Conservation (phyloP, 108 stramenopile species). For the Craspedostauros australis region DNA sequence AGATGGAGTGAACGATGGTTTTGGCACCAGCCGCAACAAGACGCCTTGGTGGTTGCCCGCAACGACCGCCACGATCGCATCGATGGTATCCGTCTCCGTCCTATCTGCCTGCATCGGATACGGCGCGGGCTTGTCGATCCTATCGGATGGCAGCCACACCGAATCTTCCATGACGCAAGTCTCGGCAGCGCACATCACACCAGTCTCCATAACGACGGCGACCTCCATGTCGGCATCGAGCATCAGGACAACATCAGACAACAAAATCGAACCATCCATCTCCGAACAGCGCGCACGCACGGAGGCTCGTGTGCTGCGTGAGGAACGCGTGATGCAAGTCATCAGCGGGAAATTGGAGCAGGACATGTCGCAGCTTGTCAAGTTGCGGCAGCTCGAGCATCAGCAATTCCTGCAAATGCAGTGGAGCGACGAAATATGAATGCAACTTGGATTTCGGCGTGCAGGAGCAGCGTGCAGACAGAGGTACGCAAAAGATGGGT, state of each 20-base stretch:
- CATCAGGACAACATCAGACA: neutral
- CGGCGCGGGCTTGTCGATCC: constrained; percentile 17
- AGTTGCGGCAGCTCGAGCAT: no score
- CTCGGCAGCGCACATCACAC: neutral
- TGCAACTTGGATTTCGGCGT: no score
- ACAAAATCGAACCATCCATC: neutral
- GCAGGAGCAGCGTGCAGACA: no score
- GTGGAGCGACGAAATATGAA: no score
- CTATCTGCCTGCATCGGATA: constrained; percentile 27
- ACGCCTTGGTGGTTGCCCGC: constrained; percentile 9
- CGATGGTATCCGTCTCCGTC: constrained; percentile 10
- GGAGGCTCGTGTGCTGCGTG: constrained; percentile 4
- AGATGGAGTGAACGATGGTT: no score
- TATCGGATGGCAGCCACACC: neutral
- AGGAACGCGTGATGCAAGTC: constrained; percentile 8
- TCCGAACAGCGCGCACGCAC: constrained; percentile 3
- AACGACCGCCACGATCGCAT: constrained; percentile 9
- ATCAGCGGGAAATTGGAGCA: constrained; percentile 10
- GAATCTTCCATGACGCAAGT: neutral
- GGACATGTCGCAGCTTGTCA: no score
- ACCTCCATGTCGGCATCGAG: neutral
- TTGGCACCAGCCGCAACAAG: no score
- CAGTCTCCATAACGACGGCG: neutral
- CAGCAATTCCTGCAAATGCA: no score
- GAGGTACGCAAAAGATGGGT: no score